Conservation (phyloP, 75 land plant genomes). For the Selaginella moellendorffii region DNA sequence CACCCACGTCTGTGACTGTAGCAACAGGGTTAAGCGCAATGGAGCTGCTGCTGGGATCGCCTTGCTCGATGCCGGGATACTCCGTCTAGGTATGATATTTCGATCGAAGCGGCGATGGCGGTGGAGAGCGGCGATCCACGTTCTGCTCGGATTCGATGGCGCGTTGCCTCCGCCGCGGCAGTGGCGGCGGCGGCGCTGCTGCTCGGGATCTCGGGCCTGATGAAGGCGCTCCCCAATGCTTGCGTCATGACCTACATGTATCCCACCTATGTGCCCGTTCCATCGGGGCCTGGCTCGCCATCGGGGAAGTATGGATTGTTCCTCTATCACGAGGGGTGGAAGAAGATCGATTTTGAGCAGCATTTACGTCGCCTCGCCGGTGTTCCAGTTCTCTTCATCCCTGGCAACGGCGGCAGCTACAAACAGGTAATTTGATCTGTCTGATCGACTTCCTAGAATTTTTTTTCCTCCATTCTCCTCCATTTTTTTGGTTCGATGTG, state of each 20-base stretch:
- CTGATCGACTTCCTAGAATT: not conserved
- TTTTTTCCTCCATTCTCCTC: too few relatives aligned
- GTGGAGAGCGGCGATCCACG: not conserved
- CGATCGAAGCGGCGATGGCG: too few relatives aligned
- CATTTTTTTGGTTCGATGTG: not conserved
- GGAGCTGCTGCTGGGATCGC: too few relatives aligned
- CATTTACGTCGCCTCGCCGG: constrained; percentile 66
- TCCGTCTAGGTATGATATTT: too few relatives aligned
- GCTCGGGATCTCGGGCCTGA: not conserved
- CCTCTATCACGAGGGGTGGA: constrained; percentile 5
- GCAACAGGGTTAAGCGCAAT: too few relatives aligned
- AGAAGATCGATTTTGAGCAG: constrained; percentile 22
- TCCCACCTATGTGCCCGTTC: constrained; percentile 10
- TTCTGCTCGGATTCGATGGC: not conserved
- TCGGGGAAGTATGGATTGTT: constrained; percentile 4
- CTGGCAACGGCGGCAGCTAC: constrained; percentile 5
- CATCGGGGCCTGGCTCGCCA: not conserved
- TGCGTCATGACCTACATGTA: constrained; percentile 11
- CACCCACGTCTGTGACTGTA: too few relatives aligned
- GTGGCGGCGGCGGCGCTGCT: not conserved
- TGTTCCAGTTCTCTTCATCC: constrained; percentile 17
- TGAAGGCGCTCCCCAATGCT: constrained; percentile 7
- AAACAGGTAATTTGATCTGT: not conserved
- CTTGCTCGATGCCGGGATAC: too few relatives aligned
- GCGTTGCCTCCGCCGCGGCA: not conserved